Evolutionary conservation across 345 rosid genomes (phyloP).

Genomic region (Boechera retrofracta): DNA sequence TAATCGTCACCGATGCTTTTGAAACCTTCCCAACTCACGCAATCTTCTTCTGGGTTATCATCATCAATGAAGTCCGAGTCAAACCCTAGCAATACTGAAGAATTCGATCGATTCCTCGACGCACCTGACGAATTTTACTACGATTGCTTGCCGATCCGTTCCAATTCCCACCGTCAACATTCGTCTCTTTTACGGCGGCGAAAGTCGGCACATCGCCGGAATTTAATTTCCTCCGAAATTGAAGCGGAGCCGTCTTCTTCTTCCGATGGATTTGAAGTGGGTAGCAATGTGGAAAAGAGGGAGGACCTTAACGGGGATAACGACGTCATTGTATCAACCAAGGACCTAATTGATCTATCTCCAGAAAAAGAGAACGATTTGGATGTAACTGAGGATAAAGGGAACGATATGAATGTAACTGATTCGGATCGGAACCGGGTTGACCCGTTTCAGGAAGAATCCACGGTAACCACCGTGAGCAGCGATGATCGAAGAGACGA

Average conservation of each 20-base stretch:
- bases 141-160: slow-evolving; percentile 49
- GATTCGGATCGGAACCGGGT: slow-evolving; percentile 38
- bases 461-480: slow-evolving; percentile 39
- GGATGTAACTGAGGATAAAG: slow-evolving; percentile 35
- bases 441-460: slow-evolving; percentile 42
- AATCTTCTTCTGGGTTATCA: slow-evolving; percentile 20
- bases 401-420: slow-evolving; percentile 30
- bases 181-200: slow-evolving; percentile 47
- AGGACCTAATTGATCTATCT: slow-evolving; percentile 15
- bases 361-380: not conserved
- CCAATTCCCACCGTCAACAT: slow-evolving; percentile 43
- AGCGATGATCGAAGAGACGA: slow-evolving; percentile 33
- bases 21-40: slow-evolving; percentile 13
- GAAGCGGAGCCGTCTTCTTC: slow-evolving; percentile 28
- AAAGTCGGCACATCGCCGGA: slow-evolving; percentile 23
- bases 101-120: slow-evolving; percentile 53
- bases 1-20: slow-evolving; percentile 27
- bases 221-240: not conserved
- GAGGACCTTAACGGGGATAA: slow-evolving; percentile 31
- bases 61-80: slow-evolving; percentile 34
- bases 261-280: slow-evolving; percentile 15
- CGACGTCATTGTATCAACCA: slow-evolving; percentile 15
- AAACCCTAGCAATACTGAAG: slow-evolving; percentile 26
- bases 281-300: slow-evolving; percentile 33
- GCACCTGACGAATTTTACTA: slow-evolving; percentile 61